These are phyloP conservation scores for Citrus hindsii DNA, from an alignment of 345 rosid species.

Conservation along the genomic window DNA sequence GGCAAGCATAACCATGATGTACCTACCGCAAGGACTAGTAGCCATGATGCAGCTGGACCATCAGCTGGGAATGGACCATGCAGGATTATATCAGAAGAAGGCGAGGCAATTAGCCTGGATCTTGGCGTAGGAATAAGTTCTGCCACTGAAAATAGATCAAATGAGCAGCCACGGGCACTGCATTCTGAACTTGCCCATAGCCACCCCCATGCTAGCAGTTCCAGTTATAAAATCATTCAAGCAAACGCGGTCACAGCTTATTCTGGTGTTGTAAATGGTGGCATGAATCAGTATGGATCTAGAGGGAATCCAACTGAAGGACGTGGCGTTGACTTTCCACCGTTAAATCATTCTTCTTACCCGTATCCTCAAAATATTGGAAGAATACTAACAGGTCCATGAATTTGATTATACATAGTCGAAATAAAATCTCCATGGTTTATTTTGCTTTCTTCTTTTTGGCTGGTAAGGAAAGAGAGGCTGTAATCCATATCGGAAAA, in stretches of 20 bases:
- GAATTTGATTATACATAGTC: slow-evolving; percentile 15
- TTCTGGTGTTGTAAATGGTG: slow-evolving; percentile 54
- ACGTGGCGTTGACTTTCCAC: slow-evolving; percentile 41
- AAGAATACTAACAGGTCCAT: slow-evolving; percentile 80
- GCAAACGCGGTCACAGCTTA: slow-evolving; percentile 43
- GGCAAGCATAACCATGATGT: slow-evolving; percentile 98
- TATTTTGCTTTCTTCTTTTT: slow-evolving; percentile 10
- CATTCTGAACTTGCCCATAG: slow-evolving; percentile 37
- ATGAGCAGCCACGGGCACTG: slow-evolving; percentile 36
- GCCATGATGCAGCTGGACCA: slow-evolving; percentile 60
- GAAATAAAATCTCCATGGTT: slow-evolving; percentile 17
- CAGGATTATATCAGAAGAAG: slow-evolving; percentile 55
- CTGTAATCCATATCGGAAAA: slow-evolving; percentile 12
- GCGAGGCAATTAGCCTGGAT: slow-evolving; percentile 80
- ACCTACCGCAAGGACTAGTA: slow-evolving; percentile 66
- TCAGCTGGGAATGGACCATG: slow-evolving; percentile 32
- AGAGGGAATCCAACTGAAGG: slow-evolving; percentile 52
- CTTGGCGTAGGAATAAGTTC: slow-evolving; percentile 88
- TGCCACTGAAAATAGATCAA: slow-evolving; percentile 40
- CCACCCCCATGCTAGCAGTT: slow-evolving; percentile 39
- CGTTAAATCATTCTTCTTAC: slow-evolving; percentile 57
- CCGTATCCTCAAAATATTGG: slow-evolving; percentile 71
- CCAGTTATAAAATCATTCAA: slow-evolving; percentile 52
- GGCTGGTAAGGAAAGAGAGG: slow-evolving; percentile 21
- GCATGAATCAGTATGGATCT: slow-evolving; percentile 45